These are phyloP conservation scores for Caryopteris hybrid DNA, from an alignment of 305 asterid genomes.

Conservation along the genomic window DNA sequence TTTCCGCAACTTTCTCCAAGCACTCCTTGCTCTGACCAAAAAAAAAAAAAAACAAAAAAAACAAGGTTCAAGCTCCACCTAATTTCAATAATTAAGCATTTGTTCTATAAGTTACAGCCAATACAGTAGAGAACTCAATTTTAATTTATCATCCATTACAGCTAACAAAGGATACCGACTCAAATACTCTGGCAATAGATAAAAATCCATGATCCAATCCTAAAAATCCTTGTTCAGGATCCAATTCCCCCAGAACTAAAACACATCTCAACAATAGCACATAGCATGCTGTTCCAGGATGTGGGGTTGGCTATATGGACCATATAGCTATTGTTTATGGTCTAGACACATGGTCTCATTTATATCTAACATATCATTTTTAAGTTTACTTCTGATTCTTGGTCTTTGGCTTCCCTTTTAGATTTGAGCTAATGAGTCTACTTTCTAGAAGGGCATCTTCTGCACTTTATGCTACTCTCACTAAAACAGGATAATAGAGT, in stretches of 20 bases:
- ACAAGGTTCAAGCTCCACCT: constrained; percentile 13
- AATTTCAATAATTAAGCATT: neutral
- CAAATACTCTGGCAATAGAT: neutral
- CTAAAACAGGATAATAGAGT: neutral
- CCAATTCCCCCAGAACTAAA: neutral
- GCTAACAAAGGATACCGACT: neutral
- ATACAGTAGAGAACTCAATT: neutral
- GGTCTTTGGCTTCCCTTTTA: too few species aligned
- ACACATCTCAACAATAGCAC: neutral
- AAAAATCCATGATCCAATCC: neutral
- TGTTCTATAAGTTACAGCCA: neutral
- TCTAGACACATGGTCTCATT: too few species aligned
- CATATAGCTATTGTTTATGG: too few species aligned
- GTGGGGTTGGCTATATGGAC: too few species aligned
- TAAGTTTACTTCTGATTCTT: too few species aligned
- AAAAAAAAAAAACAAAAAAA: too few species aligned
- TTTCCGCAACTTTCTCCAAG: constrained; percentile 83
- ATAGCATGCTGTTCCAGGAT: neutral
- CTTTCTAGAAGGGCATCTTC: too few species aligned
- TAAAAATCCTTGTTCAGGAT: neutral
- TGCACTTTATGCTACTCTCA: neutral
- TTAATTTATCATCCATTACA: neutral
- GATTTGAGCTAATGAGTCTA: too few species aligned
- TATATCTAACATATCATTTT: too few species aligned
- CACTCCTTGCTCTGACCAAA: constrained; percentile 86